Evolutionary conservation across 2,329 filamentous ascomycete genomes (phyloP).

Genomic region (Moelleriella libera): DNA sequence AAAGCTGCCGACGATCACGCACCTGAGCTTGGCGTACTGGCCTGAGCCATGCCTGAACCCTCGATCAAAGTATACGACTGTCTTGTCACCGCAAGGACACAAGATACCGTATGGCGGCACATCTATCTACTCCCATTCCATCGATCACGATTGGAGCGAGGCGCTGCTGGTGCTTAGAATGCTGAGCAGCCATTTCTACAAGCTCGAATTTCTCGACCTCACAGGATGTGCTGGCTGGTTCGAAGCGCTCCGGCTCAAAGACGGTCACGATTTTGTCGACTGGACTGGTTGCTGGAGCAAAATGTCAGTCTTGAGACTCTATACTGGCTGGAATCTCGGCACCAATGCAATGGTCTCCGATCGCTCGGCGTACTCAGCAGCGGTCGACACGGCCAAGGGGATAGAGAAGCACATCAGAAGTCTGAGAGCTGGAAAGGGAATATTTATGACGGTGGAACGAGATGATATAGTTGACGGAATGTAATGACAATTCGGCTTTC

Average conservation of each 20-base stretch:
- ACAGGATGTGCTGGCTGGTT: conserved; percentile 45
- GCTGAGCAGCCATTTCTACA: conserved; percentile 39
- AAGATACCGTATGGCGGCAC: conserved; percentile 39
- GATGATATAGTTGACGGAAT: conserved; percentile 12
- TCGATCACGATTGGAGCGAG: conserved; percentile 47
- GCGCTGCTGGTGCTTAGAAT: conserved; percentile 39
- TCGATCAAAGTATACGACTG: conserved; percentile 31
- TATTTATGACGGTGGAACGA: conserved; percentile 33
- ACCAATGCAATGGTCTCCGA: conserved; percentile 20
- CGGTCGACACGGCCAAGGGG: conserved; percentile 21
- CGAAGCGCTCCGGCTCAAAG: conserved; percentile 26
- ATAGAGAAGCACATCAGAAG: conserved; percentile 33
- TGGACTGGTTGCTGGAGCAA: conserved; percentile 42
- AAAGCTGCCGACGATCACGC: conserved; percentile 40
- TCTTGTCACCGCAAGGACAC: conserved; percentile 28
- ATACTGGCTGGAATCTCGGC: conserved; percentile 25
- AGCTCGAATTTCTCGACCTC: conserved; percentile 46
- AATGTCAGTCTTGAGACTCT: conserved; percentile 28
- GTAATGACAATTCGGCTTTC: conserved; percentile 10
- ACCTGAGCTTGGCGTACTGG: conserved; percentile 49
- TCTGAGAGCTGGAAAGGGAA: conserved; percentile 31
- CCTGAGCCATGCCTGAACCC: conserved; percentile 44
- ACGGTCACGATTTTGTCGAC: conserved; percentile 34
- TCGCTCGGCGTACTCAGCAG: conserved; percentile 17
- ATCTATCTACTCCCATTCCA: conserved; percentile 39